Evolutionary conservation across 2,329 filamentous ascomycete species (phyloP).

Genomic region (Cryphonectria nitschkei): DNA sequence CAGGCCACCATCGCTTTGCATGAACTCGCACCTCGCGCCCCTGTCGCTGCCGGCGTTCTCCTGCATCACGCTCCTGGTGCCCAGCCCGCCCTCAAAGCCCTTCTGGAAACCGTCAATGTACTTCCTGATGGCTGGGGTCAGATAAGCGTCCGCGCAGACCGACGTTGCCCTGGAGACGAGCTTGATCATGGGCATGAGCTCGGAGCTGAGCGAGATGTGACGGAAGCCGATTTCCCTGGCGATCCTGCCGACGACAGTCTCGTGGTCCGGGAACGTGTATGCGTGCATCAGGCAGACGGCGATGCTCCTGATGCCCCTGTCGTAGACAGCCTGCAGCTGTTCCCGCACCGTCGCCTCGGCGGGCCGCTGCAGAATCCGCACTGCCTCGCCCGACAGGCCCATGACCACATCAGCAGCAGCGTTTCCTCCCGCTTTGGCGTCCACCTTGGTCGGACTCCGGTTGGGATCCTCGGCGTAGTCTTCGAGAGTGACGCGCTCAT

Average conservation of each 20-base stretch:
- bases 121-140: constrained; percentile 78
- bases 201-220: constrained; percentile 80
- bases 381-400: constrained; percentile 74
- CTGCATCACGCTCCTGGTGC: constrained; percentile 72
- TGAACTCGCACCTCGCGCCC: constrained; percentile 87
- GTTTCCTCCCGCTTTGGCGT: constrained; percentile 55
- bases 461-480: constrained; percentile 89
- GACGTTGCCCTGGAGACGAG: constrained; percentile 75
- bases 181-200: constrained; percentile 91
- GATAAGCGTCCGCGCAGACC: constrained; percentile 78
- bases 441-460: constrained; percentile 58
- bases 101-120: constrained; percentile 75
- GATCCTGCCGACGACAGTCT: constrained; percentile 74
- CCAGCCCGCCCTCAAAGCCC: constrained; percentile 81
- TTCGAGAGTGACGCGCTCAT: constrained; percentile 88
- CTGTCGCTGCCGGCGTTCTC: constrained; percentile 65
- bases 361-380: constrained; percentile 69
- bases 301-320: constrained; percentile 75
- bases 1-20: constrained; percentile 82
- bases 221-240: constrained; percentile 80
- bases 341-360: constrained; percentile 57
- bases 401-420: constrained; percentile 58
- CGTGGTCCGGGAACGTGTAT: constrained; percentile 88
- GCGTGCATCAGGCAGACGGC: constrained; percentile 92
- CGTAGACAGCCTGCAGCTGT: constrained; percentile 69